Conservation (phyloP, 2,329 filamentous ascomycete genomes). For the Colletotrichum euphorbiae region DNA sequence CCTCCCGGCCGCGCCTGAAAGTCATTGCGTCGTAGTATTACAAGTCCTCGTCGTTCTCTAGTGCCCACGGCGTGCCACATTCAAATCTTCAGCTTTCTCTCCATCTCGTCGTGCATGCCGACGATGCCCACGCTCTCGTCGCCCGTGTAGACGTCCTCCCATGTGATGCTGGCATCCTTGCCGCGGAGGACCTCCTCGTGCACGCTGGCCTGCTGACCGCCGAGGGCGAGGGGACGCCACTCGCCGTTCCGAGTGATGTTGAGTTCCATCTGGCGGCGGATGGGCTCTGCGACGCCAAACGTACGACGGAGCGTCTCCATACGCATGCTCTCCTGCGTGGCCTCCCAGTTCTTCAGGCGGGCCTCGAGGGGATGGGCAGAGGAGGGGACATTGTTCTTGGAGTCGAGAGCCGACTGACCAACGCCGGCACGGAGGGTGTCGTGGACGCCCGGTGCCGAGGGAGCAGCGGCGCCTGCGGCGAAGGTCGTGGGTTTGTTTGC, state of each 20-base stretch:
- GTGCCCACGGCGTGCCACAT: conserved; percentile 42
- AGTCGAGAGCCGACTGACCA: conserved; percentile 67
- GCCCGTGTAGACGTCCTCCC: conserved; percentile 94
- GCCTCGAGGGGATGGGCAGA: conserved; percentile 88
- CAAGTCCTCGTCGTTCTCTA: conserved; percentile 9
- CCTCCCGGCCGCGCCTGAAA: conserved; percentile 16
- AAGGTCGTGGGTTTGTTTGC: conserved; percentile 73
- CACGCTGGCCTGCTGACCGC: conserved; percentile 71
- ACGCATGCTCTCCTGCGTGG: conserved; percentile 87
- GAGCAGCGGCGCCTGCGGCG: conserved; percentile 78
- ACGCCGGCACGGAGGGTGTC: conserved; percentile 91
- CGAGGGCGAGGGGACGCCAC: conserved; percentile 80
- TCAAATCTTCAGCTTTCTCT: conserved; percentile 86
- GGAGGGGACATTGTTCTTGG: conserved; percentile 54
- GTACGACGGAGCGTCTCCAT: conserved; percentile 89
- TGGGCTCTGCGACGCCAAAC: conserved; percentile 92
- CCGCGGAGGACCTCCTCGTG: conserved; percentile 92
- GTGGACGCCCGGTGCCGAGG: conserved; percentile 92
- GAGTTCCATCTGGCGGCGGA: conserved; percentile 94
- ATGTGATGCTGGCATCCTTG: conserved; percentile 80
- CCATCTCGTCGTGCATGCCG: conserved; percentile 92
- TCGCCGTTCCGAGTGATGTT: conserved; percentile 84
- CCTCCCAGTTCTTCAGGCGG: conserved; percentile 89
- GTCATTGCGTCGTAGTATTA: conserved; percentile 31
- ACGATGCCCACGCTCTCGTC: conserved; percentile 78